These are phyloP conservation scores for Ceratocystis cubensis DNA, from an alignment of 2,329 filamentous ascomycete genomes.

Conservation along the genomic window DNA sequence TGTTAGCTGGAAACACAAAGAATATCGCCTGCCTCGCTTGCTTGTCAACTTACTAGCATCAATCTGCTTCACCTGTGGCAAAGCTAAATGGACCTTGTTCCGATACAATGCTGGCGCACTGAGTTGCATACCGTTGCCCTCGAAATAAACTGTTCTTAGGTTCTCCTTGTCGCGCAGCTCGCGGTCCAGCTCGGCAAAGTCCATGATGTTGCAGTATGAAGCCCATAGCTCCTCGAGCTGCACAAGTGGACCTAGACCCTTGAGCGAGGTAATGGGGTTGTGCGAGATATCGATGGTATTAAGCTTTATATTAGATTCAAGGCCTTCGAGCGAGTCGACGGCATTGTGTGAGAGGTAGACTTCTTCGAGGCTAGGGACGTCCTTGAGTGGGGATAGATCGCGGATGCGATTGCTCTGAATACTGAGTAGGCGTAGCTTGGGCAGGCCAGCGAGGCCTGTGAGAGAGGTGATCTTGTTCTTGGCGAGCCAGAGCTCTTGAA, in stretches of 20 bases:
- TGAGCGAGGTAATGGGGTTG: slow-evolving; percentile 66
- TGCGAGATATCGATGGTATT: slow-evolving; percentile 78
- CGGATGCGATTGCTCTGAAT: slow-evolving; percentile 92
- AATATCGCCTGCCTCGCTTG: background rate
- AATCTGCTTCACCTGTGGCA: slow-evolving; percentile 85
- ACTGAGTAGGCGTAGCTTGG: slow-evolving; percentile 74
- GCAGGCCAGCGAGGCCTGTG: slow-evolving; percentile 58
- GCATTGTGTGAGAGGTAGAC: slow-evolving; percentile 93
- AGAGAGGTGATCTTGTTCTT: slow-evolving; percentile 94
- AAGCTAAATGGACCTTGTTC: slow-evolving; percentile 78
- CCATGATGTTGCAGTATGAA: slow-evolving; percentile 68
- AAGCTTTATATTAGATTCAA: slow-evolving; percentile 55
- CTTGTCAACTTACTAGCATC: slow-evolving; percentile 71
- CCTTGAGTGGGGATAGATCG: slow-evolving; percentile 60
- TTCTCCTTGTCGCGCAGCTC: slow-evolving; percentile 66
- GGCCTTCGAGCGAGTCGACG: slow-evolving; percentile 60
- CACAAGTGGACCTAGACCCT: slow-evolving; percentile 54
- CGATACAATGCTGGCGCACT: slow-evolving; percentile 72
- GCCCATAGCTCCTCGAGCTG: slow-evolving; percentile 89
- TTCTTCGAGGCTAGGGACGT: slow-evolving; percentile 68
- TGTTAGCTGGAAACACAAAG: background rate
- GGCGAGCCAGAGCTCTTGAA: slow-evolving; percentile 88
- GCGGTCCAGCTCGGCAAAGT: slow-evolving; percentile 71
- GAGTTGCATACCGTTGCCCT: slow-evolving; percentile 81
- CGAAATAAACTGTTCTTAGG: slow-evolving; percentile 86